Conservation (phyloP, 257 asterid species). For the Gentiana straminea region DNA sequence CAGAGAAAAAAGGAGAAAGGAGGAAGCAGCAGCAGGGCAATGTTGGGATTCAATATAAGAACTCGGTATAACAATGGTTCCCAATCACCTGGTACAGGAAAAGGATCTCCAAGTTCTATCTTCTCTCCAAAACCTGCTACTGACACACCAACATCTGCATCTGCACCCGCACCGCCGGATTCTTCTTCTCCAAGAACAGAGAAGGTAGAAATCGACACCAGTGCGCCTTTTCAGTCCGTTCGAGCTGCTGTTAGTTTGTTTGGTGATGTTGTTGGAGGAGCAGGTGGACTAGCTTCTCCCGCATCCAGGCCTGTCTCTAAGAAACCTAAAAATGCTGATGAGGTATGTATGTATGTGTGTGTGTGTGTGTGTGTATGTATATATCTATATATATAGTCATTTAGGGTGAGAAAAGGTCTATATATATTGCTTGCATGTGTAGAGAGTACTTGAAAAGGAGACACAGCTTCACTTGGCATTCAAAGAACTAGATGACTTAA, state of each 20-base stretch:
- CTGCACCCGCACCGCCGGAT: too few species aligned
- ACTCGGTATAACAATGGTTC: conserved; percentile 22
- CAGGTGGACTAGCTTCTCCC: conserved; percentile 18
- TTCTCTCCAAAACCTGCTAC: conserved; percentile 25
- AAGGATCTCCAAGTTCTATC: conserved; percentile 15
- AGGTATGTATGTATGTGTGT: conserved; percentile 28
- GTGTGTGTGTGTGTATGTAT: too few species aligned
- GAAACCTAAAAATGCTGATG: conserved; percentile 47
- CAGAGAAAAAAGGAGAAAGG: too few species aligned
- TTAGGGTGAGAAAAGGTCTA: too few species aligned
- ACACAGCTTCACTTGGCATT: conserved; percentile 53
- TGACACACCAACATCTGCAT: conserved; percentile 10
- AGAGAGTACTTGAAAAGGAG: conserved; percentile 84
- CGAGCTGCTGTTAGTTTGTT: conserved; percentile 73
- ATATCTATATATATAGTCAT: too few species aligned
- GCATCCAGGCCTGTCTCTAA: conserved; percentile 14
- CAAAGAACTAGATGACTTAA: conserved; percentile 44
- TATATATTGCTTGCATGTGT: too few species aligned
- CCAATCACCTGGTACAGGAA: conserved; percentile 28
- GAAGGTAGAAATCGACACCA: conserved; percentile 54
- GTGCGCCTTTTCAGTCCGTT: conserved; percentile 66
- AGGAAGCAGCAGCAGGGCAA: conserved; percentile 2
- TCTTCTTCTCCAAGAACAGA: conserved; percentile 33
- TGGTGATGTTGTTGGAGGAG: conserved; percentile 26
- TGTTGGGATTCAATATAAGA: conserved; percentile 37